Conservation (phyloP, 2,329 filamentous ascomycete genomes). For the Davidsoniella eucalypti region DNA sequence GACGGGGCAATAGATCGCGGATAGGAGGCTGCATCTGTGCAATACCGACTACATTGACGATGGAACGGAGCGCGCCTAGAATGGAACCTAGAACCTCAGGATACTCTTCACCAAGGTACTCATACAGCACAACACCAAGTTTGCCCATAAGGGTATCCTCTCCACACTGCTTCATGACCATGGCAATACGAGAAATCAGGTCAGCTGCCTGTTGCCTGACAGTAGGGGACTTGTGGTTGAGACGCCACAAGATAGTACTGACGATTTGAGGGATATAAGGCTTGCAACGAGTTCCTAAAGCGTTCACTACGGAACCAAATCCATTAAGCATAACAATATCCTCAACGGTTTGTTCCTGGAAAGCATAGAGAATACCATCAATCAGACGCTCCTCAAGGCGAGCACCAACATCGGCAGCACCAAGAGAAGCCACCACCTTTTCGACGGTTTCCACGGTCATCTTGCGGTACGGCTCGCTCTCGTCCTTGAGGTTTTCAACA, state of each 20-base stretch:
- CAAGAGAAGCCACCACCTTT: constrained; percentile 84
- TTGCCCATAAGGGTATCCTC: constrained; percentile 94
- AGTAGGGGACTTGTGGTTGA: constrained; percentile 96
- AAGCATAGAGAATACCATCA: constrained; percentile 86
- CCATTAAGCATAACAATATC: constrained; percentile 94
- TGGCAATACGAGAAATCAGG: constrained; percentile 87
- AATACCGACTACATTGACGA: constrained; percentile 95
- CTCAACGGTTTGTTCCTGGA: constrained; percentile 96
- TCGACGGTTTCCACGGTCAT: constrained; percentile 98
- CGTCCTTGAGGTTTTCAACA: constrained; percentile 91
- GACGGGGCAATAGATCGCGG: constrained; percentile 80
- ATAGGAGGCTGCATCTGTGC: constrained; percentile 97
- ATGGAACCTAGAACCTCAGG: constrained; percentile 96
- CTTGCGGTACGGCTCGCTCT: constrained; percentile 94
- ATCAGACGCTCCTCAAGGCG: constrained; percentile 85
- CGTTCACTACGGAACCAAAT: constrained; percentile 94
- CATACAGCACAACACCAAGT: constrained; percentile 84
- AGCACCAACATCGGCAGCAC: constrained; percentile 85
- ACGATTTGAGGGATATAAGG: constrained; percentile 94
- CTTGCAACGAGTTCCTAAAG: constrained; percentile 83
- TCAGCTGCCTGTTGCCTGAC: constrained; percentile 95
- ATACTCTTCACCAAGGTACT: constrained; percentile 96
- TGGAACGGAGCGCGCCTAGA: constrained; percentile 81
- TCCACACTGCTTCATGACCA: constrained; percentile 98
- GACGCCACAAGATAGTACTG: constrained; percentile 83